Percentiles rank a stretch among this genome's conserved stretches.
Evolutionary conservation across 352 stramenopile genomes (phyloP).

Genomic region (Plasmopara halstedii): DNA sequence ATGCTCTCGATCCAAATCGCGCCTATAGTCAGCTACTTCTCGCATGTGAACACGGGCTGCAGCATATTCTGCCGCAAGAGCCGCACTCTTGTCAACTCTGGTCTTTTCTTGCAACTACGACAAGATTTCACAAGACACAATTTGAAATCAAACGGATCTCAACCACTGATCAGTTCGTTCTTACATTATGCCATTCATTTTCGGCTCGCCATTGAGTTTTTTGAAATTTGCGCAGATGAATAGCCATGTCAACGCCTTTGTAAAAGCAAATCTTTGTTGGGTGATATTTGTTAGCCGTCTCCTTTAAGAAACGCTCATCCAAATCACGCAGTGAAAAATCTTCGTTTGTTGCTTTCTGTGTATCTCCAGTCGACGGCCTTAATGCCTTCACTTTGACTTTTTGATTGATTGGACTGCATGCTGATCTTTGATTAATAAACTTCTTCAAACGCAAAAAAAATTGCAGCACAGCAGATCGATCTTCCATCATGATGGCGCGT

Average conservation of each 20-base stretch:
- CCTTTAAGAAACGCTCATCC: conserved; percentile 46
- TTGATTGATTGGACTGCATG: conserved; percentile 9
- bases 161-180: too few species aligned
- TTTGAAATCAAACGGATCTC: too few species aligned
- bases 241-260: too few species aligned
- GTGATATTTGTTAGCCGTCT: conserved; percentile 32
- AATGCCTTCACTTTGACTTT: conserved; percentile 3
- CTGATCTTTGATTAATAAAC: conserved; percentile 24
- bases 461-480: conserved; percentile 42
- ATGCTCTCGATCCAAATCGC: conserved; percentile 52
- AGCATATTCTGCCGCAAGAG: too few species aligned
- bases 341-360: background rate
- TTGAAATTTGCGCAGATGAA: too few species aligned
- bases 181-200: too few species aligned
- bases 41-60: too few species aligned
- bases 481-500: conserved; percentile 60
- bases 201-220: too few species aligned
- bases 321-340: conserved; percentile 25
- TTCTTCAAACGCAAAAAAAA: conserved; percentile 58
- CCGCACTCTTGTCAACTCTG: too few species aligned
- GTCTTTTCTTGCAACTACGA: too few species aligned
- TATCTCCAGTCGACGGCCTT: conserved; percentile 2
- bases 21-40: conserved; percentile 52
- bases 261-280: conserved; percentile 41
- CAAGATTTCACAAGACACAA: too few species aligned